Base-by-base conservation (phyloP, 371 early-diverging fungal genomes). In the Globomyces sp. region DNA sequence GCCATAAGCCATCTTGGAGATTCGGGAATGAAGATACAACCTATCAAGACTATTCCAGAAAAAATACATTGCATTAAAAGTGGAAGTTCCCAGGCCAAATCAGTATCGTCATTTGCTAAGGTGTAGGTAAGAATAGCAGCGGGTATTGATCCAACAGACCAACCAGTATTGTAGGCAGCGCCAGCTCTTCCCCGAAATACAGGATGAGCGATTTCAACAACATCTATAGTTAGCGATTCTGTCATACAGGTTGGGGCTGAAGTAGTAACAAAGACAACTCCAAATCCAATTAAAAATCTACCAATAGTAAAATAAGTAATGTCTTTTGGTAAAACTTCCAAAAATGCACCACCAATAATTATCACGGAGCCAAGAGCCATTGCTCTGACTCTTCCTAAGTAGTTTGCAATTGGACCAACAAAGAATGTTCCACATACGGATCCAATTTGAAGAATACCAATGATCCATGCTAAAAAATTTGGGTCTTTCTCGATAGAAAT, bases 1-100 rank as follows among this genome's bases (percentile, higher is more conserved):
- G 71, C 66, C 37, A 86, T 74, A 10, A 86, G 71, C 69, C 64
- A 85, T 46, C 85, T 78, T 4, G 85, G 84, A 3, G 84, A 82
- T 57, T 84, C 84, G 36, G 85, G 85, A 45, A 85, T 69, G 36
- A 73, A 40, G 40, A 79, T 66, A 40, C 70, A 68, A 51, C 81
- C 83, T 49, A 73, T 44, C 50, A 74, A 74, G 37, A 86, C 79
- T 8, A 85, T 73, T 8, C 70, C 64, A 34, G 83, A 84, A 58
- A 76, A 80, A 5, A 76, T 66, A 57, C 71, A 68, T 62, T 84
- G 85, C 4, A 81, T 50, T 0, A 72, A 53, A 39, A 82, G 61
- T 42, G 85, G 85, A 10, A 79, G 65, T 59, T 79, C 76, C 68
- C 71, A 84, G 2, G 81, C 73, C 39, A 76, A 70, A 8, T 79